These are phyloP conservation scores for Polysphondylium violaceum DNA, from an alignment of 78 protist genomes.

Conservation along the genomic window DNA sequence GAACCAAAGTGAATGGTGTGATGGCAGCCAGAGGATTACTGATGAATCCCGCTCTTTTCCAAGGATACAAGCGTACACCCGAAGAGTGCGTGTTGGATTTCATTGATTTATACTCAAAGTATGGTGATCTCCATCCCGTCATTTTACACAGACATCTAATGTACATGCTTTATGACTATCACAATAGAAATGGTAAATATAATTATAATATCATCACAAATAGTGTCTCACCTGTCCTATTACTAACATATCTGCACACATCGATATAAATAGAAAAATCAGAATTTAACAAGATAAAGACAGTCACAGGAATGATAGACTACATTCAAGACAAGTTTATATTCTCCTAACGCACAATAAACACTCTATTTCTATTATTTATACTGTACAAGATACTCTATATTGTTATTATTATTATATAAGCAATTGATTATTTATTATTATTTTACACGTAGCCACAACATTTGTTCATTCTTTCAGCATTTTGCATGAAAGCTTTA, in stretches of 20 bases:
- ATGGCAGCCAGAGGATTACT: slow-evolving; percentile 93
- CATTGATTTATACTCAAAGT: slow-evolving; percentile 38
- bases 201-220: too few relatives aligned
- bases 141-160: slow-evolving; percentile 76
- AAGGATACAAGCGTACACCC: slow-evolving; percentile 79
- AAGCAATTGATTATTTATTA: background rate
- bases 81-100: slow-evolving; percentile 67
- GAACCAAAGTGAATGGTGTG: slow-evolving; percentile 82
- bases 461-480: slow-evolving; percentile 82
- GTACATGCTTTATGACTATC: slow-evolving; percentile 66
- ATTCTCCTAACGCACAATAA: slow-evolving; percentile 6
- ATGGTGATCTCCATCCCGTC: slow-evolving; percentile 63
- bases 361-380: too few relatives aligned
- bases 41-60: slow-evolving; percentile 88
- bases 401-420: background rate
- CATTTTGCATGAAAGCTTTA: slow-evolving; percentile 69
- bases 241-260: background rate
- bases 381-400: too few relatives aligned
- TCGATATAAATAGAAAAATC: slow-evolving; percentile 15
- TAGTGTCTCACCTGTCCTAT: too few relatives aligned
- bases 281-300: slow-evolving; percentile 31
- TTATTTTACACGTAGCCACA: slow-evolving; percentile 56
- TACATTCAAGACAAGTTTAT: slow-evolving; percentile 39
- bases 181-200: slow-evolving; percentile 43
- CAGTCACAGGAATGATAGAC: slow-evolving; percentile 25